phyloP scores from a whole-genome alignment of 306 rosid species.

The Corylus avellana region DNA sequence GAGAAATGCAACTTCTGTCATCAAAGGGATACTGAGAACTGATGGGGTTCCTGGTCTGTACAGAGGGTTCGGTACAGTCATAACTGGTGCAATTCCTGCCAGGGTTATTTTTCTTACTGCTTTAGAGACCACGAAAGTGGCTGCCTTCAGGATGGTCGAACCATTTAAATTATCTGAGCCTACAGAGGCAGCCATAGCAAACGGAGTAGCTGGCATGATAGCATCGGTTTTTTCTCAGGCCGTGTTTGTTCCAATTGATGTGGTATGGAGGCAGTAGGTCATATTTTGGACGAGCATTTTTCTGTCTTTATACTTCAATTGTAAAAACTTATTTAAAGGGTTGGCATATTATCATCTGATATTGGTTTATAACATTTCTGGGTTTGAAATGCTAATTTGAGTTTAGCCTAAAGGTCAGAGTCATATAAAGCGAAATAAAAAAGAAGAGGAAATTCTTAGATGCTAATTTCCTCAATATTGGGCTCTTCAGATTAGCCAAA shows the following conservation, averaged over 20 bases:
- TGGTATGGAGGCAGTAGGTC: slow-evolving; percentile 48
- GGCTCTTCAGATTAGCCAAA: slow-evolving; percentile 74
- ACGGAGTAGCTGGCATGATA: slow-evolving; percentile 84
- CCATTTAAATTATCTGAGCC: slow-evolving; percentile 79
- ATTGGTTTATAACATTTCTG: background rate
- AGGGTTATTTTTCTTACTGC: slow-evolving; percentile 82
- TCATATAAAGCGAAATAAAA: background rate
- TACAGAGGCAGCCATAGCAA: slow-evolving; percentile 78
- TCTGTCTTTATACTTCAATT: background rate
- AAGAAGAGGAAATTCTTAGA: background rate
- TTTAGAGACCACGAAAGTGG: slow-evolving; percentile 78
- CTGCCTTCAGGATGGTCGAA: slow-evolving; percentile 63
- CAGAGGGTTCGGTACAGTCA: slow-evolving; percentile 81
- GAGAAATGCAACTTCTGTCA: slow-evolving; percentile 66
- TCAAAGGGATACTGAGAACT: slow-evolving; percentile 66
- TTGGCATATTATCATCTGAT: background rate
- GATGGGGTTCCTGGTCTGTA: slow-evolving; percentile 90
- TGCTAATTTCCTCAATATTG: slow-evolving; percentile 23
- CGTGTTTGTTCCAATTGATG: slow-evolving; percentile 88
- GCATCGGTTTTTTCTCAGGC: slow-evolving; percentile 77
- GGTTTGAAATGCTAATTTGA: background rate
- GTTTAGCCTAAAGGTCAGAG: background rate
- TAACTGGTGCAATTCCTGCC: slow-evolving; percentile 84
- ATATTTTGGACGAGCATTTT: slow-evolving; percentile 3
- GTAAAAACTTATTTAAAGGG: background rate